Evolutionary conservation across 805 yeast genomes (phyloP), one percentile per base, ranked within the genome.

Genomic region (Hanseniaspora meyeri): DNA sequence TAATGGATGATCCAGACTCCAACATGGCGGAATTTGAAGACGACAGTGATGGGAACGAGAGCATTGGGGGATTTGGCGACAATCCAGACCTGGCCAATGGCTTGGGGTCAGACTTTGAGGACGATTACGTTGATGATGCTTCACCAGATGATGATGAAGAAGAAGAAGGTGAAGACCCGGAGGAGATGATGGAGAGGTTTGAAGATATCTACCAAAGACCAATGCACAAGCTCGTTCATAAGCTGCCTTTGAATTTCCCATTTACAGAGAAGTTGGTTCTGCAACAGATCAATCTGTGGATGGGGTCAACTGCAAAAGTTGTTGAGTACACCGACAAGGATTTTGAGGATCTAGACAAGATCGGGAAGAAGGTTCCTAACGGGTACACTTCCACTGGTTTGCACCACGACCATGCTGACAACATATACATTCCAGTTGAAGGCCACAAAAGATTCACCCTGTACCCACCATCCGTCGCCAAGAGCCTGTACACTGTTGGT

Each of bases 361-460:
- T 81, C 4, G 87, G 87, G 0, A 77, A 79, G 62, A 69, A 69
- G 24, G 67, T 83, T 0, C 84, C 87, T 0, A 77, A 78, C 0
- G 71, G 73, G 1, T 84, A 83, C 1, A 72, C 81, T 0, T 82
- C 88, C 0, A 82, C 89, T 1, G 91, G 91, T 0, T 68, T 85
- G 12, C 91, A 85, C 62, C 91, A 85, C 65, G 91, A 85, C 65
- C 90, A 84, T 67, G 87, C 90, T 1, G 90, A 84, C 64, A 85
- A 85, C 62, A 68, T 85, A 38, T 85, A 85, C 64, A 72, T 84
- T 4, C 77, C 85, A 1, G 64, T 80, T 1, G 68, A 74, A 31
- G 93, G 91, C 0, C 64, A 62, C 8, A 85, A 85, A 62, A 65
- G 89, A 59, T 85, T 85, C 65, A 83, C 90, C 0, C 62, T 85